These are phyloP conservation scores for Cronartium quercuum DNA, from an alignment of 1,284 basidiomycete genomes.

Conservation along the genomic window DNA sequence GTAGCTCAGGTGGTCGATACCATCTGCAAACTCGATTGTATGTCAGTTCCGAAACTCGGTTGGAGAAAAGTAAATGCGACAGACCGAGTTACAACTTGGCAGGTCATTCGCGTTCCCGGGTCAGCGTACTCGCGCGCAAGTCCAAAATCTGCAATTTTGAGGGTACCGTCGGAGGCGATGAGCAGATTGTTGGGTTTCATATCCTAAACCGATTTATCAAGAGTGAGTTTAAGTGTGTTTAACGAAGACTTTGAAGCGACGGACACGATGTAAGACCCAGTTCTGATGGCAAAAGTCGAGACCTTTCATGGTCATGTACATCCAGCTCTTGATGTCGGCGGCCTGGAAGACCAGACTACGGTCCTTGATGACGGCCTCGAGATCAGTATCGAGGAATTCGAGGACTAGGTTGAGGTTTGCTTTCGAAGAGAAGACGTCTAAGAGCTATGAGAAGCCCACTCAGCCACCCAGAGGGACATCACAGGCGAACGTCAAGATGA, in stretches of 20 bases:
- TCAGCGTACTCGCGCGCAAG: slow-evolving; percentile 91
- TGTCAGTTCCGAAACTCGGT: background rate
- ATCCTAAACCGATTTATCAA: slow-evolving; percentile 58
- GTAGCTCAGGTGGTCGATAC: slow-evolving; percentile 92
- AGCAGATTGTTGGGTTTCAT: slow-evolving; percentile 98
- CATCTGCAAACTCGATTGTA: slow-evolving; percentile 57
- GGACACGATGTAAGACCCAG: slow-evolving; percentile 83
- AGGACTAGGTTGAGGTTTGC: slow-evolving; percentile 94
- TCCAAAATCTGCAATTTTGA: slow-evolving; percentile 99
- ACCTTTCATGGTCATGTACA: slow-evolving; percentile 93
- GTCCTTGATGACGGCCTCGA: slow-evolving; percentile 96
- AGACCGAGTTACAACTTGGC: slow-evolving; percentile 90
- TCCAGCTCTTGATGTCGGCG: slow-evolving; percentile 97
- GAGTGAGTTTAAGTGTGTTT: background rate
- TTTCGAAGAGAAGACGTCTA: slow-evolving; percentile 95
- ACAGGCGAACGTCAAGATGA: background rate
- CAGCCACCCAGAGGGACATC: background rate
- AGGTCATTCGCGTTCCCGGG: slow-evolving; percentile 91
- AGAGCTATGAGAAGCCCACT: slow-evolving; percentile 57
- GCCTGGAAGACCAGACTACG: slow-evolving; percentile 81
- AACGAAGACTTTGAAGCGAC: slow-evolving; percentile 43
- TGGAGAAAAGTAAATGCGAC: background rate
- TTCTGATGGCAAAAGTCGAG: slow-evolving; percentile 95
- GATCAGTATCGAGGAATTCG: slow-evolving; percentile 93
- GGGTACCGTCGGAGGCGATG: slow-evolving; percentile 78